Percentiles rank a stretch among this genome's conserved stretches.
Evolutionary conservation across 23 red algal genomes (phyloP).

Genomic region (Chondrus crispus): DNA sequence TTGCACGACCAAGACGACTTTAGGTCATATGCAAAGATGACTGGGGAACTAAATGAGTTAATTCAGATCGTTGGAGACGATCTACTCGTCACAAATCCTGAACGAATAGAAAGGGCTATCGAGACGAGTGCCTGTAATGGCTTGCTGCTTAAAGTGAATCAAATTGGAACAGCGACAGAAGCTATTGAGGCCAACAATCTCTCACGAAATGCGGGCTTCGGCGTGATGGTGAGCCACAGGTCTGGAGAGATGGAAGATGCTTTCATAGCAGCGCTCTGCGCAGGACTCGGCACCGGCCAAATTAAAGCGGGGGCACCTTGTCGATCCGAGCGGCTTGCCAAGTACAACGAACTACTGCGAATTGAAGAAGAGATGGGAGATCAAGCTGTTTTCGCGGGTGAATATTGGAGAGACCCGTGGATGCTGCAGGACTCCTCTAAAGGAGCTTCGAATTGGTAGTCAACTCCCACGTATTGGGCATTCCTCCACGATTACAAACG

Average conservation of each 20-base stretch:
- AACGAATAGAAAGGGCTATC: slow-evolving; percentile 77
- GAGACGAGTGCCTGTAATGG: slow-evolving; percentile 82
- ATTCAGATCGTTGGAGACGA: slow-evolving; percentile 94
- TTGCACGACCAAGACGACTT: slow-evolving; percentile 90
- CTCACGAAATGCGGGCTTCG: slow-evolving; percentile 73
- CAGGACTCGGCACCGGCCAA: slow-evolving; percentile 90
- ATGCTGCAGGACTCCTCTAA: no score
- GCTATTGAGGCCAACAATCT: slow-evolving; percentile 85
- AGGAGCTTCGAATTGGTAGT: neutral
- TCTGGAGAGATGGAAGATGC: slow-evolving; percentile 93
- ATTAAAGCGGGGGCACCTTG: slow-evolving; percentile 96
- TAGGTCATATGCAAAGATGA: slow-evolving; percentile 72
- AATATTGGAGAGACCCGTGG: slow-evolving; percentile 92
- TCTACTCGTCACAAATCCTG: slow-evolving; percentile 85
- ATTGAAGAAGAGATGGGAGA: slow-evolving; percentile 93
- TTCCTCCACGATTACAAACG: no score
- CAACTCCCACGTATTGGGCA: neutral
- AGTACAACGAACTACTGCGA: slow-evolving; percentile 93
- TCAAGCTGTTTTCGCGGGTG: slow-evolving; percentile 72
- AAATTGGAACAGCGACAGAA: slow-evolving; percentile 94
- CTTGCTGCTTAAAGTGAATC: slow-evolving; percentile 94
- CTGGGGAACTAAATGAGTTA: slow-evolving; percentile 67
- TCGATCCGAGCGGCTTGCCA: slow-evolving; percentile 91
- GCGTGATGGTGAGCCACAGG: slow-evolving; percentile 95
- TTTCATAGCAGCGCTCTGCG: slow-evolving; percentile 91